phyloP scores from a whole-genome alignment of 2,329 filamentous ascomycete species.

The Leptographium flavum region DNA sequence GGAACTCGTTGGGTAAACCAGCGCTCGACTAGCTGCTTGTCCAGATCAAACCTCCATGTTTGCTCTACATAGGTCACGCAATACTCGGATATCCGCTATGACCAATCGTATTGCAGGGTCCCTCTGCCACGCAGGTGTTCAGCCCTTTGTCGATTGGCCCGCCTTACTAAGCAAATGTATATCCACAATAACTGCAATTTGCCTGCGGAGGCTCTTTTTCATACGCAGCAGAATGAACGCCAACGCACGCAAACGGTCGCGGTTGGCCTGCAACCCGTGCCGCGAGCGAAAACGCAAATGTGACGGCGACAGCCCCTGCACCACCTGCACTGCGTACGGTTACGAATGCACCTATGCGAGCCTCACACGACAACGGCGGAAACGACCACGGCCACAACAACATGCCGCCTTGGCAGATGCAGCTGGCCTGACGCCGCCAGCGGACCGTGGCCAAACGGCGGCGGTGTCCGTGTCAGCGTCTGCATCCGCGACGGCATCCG shows the following conservation, averaged over 20 bases:
- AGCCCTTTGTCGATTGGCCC: not conserved
- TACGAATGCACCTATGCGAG: not conserved
- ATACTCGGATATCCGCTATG: no score
- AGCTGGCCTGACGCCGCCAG: not conserved
- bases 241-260: not conserved
- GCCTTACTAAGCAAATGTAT: not conserved
- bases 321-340: not conserved
- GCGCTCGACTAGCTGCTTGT: no score
- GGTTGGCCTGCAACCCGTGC: conserved; percentile 1
- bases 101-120: no score
- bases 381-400: not conserved
- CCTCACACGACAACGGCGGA: not conserved
- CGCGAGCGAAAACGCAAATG: conserved; percentile 3
- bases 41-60: no score
- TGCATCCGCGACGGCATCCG: no score
- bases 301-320: not conserved
- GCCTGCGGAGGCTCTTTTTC: not conserved
- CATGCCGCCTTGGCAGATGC: not conserved
- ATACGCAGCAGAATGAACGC: not conserved
- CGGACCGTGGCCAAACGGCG: not conserved
- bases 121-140: no score
- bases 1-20: no score
- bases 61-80: no score
- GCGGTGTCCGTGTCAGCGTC: no score
- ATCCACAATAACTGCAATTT: not conserved